Base-by-base conservation (phyloP, 192 early-diverging fungal species). In the Phycomyces blakesleeanus region DNA sequence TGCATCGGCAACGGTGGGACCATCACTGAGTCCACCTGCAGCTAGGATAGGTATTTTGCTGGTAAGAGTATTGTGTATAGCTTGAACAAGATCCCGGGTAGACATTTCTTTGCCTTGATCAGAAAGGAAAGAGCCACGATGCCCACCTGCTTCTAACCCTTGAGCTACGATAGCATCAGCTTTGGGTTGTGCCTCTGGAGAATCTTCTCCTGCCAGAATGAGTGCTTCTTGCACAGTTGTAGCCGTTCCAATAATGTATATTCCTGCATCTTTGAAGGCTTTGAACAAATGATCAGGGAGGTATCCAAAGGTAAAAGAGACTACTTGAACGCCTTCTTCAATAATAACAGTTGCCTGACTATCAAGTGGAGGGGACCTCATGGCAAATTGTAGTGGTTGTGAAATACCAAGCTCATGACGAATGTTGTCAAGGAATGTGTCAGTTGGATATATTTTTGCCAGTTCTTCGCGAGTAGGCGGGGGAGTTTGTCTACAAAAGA, bases 271-370 rank as follows among this genome's bases (percentile, higher is more conserved):
- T 47, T 55, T 51, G 34, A 72, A 58, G 11, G 50, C 27, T 20
- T 61, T 39, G 1, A 62, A 16, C 7, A 50, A 16, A 26, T 54
- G 52, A 10, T 66, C 59, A 1, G 70, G 64, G 1, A 72, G 24
- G n/a, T 51, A 40, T 12, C 70, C 70, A 72, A 72, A 72, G 2
- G 70, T 72, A 49, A 57, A 72, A 0, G 70, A 72, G 0, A 72
- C 54, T 4, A 72, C 60, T 16, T 34, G 58, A 0, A 66, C 64
- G 18, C 50, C 25, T 34, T 72, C 70, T 25, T 72, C 64, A 6
- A 72, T 25, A 3, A 72, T 25, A 2, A 72, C 64, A 7, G 54
- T 41, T 0, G 65, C 49, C 21, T 72, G 70, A 0, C 66, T 59
- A 16, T 66, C 57, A 50, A 72, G 52, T 2, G 64, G 59, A 37